phyloP scores from a whole-genome alignment of 140 eudicot genomes.

The Ambrosia hybrid region DNA sequence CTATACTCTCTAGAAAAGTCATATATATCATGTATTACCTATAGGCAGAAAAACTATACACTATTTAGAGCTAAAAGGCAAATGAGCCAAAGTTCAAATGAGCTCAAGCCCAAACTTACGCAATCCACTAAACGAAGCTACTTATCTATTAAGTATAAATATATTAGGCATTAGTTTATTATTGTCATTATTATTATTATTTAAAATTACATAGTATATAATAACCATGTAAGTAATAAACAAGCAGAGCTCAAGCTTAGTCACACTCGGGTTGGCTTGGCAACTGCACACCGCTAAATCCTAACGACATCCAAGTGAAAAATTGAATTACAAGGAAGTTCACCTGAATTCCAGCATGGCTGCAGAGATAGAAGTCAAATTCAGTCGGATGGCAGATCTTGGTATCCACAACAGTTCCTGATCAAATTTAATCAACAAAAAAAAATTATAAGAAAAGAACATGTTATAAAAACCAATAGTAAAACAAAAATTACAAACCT shows the following conservation, averaged over 20 bases:
- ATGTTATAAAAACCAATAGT: background rate
- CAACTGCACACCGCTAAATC: no score
- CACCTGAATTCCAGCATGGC: constrained; percentile 85
- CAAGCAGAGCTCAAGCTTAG: no score
- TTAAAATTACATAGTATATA: no score
- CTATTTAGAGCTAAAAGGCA: no score
- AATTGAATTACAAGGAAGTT: background rate
- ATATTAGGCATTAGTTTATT: no score
- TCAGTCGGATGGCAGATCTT: constrained; percentile 62
- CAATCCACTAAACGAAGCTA: no score
- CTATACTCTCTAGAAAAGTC: background rate
- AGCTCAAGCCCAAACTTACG: no score
- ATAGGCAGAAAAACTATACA: background rate
- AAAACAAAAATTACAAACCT: constrained; percentile 36
- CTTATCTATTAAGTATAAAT: no score
- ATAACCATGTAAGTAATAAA: no score
- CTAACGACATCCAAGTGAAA: background rate
- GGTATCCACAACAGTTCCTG: constrained; percentile 74
- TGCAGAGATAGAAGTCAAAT: constrained; percentile 76
- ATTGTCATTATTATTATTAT: no score
- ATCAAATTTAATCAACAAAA: background rate
- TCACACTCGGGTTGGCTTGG: no score
- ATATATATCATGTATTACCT: background rate
- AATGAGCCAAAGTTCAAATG: no score
- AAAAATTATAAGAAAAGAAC: background rate